Evolutionary conservation across 768 basidiomycete genomes (phyloP), one percentile per base, ranked within the genome.

Genomic region (Rhodotorula babjevae): DNA sequence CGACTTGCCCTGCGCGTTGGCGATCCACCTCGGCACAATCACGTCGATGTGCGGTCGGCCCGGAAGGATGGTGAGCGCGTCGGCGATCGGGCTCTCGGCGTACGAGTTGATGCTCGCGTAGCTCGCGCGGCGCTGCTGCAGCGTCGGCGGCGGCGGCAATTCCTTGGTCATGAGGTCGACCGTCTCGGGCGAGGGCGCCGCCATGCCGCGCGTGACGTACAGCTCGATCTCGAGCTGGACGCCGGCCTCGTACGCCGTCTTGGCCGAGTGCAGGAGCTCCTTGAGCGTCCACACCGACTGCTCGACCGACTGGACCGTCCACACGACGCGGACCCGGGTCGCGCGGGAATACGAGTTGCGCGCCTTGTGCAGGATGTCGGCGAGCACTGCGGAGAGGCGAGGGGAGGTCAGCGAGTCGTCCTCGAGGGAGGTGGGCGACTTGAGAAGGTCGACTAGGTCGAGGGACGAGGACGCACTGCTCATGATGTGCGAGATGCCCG

Each of bases 121-220:
- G 65, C n/a, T 44, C 62, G 27, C 65, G 61, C 71, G 61, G 10
- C 71, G 44, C 47, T 58, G 50, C 29, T 67, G 65, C 61, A 72
- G 71, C 40, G 57, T 55, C 7, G 71, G 71, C 16, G 71, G 71
- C 18, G 66, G 46, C 16, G 71, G 71, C 3, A 72, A 57, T 36
- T 72, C 71, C 63, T 72, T 72, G 57, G 49, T 50, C 62, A 68
- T 62, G 25, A 68, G 53, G 57, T 72, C 71, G 67, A 72, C 71
- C 12, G 71, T 64, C 36, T 68, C 44, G 12, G 71, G 71, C 18
- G 65, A 67, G 2, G 71, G 71, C 16, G 71, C 50, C 6, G 33
- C 29, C 71, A 72, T 72, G 14, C 67, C 67, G 4, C 71, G 56
- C n/a, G 71, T 59, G 23, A 67, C 65, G 65, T 67, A 72, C n/a